phyloP scores from a whole-genome alignment of 345 rosid genomes.

The Melaleuca alternifolia region DNA sequence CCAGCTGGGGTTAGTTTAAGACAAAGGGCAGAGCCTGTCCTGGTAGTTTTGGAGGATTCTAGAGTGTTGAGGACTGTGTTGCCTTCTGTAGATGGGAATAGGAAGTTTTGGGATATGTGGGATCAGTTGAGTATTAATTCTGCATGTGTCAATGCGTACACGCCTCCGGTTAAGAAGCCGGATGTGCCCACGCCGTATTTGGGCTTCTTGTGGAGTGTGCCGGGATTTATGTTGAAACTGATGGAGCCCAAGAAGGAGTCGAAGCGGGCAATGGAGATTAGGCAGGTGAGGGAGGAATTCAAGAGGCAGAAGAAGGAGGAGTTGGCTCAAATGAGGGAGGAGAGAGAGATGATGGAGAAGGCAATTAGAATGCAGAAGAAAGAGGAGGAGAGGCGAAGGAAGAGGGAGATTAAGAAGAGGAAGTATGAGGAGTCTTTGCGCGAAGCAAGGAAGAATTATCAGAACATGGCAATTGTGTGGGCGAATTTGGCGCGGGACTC shows the following conservation, averaged over 20 bases:
- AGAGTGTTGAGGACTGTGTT: constrained; percentile 70
- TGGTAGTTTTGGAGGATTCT: constrained; percentile 80
- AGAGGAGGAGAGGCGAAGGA: constrained; percentile 50
- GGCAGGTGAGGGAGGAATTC: constrained; percentile 52
- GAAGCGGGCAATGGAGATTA: constrained; percentile 51
- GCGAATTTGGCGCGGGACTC: constrained; percentile 50
- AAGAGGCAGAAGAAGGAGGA: constrained; percentile 58
- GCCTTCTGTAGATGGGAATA: constrained; percentile 57
- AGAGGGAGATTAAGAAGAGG: constrained; percentile 40
- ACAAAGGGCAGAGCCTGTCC: constrained; percentile 45
- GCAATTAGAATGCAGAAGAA: constrained; percentile 43
- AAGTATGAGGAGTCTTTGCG: constrained; percentile 53
- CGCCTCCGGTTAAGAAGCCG: constrained; percentile 74
- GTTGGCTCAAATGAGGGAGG: constrained; percentile 40
- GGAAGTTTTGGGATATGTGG: constrained; percentile 82
- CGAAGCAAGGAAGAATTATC: constrained; percentile 45
- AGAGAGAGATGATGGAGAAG: constrained; percentile 64
- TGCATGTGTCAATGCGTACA: constrained; percentile 61
- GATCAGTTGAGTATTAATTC: constrained; percentile 54
- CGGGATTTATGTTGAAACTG: constrained; percentile 35
- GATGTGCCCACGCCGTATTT: constrained; percentile 64
- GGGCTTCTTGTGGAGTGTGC: constrained; percentile 66
- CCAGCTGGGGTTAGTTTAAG: constrained; percentile 35
- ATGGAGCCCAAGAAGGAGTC: constrained; percentile 67
- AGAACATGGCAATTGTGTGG: constrained; percentile 53